Base-by-base conservation (phyloP, 208 protist species). In the Leishmania major region DNA sequence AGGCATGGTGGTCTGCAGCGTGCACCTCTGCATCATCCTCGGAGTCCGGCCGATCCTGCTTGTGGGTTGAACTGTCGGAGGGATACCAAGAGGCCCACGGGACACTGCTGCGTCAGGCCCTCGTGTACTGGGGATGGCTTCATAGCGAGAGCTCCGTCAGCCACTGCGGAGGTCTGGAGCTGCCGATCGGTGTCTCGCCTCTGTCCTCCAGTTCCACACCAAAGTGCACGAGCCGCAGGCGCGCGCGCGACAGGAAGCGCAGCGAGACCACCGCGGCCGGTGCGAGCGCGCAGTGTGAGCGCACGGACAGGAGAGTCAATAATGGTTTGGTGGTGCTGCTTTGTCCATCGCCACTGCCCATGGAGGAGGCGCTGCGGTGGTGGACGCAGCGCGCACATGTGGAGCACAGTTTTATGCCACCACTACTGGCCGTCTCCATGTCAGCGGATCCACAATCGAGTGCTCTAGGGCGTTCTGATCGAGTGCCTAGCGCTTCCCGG, bases 351-450 rank as follows among this genome's bases (percentile, higher is more conserved):
- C 8, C 70, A 1, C 31, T 85, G 53, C 25, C 86, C 3, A 47
- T 96, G 62, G 79, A 79, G 77, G 76, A 80, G 64, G 47, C 71
- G 28, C 84, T 96, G 35, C 77, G 88, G 37, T 95, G 90, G 77
- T 96, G 91, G 91, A 89, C 87, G 73, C 72, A 75, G 67, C 85
- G 87, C 31, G 84, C 93, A 10, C 92, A 91, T 79, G 81, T 75
- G 60, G 88, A 94, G 73, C 90, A 96, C 87, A 89, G 85, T 31
- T 82, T 86, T n/a, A 80, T 95, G 80, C 82, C 91, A 55, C 90
- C 93, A 15, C 82, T 96, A 1, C 88, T 96, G 67, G 88, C 78
- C 53, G 81, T 94, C 17, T 88, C 89, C 59, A 72, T 85, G 37
- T 60, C 85, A 22, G 76, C 22, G 51, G 69, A 60, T 57, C 66